Percentiles rank a stretch among this genome's conserved stretches.
phyloP scores from a whole-genome alignment of 495 filamentous ascomycete species.

The Penicillium simplicissimum region DNA sequence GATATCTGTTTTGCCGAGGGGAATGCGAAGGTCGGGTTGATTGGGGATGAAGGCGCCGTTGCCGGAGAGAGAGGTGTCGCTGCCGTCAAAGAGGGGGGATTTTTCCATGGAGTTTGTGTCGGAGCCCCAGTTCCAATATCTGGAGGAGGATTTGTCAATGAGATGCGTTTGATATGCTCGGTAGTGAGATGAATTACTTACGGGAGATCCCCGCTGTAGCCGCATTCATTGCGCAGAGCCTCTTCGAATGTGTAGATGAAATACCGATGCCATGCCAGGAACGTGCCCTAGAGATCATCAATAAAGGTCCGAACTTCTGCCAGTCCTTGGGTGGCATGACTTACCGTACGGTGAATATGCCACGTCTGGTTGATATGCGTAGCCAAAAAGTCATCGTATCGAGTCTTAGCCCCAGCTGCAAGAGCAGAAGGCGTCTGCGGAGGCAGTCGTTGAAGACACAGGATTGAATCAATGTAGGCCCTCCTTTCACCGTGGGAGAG shows the following conservation, averaged over 20 bases:
- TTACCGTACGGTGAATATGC: conserved; percentile 60
- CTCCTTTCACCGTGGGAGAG: conserved; percentile 47
- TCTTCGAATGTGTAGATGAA: conserved; percentile 65
- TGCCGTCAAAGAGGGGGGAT: conserved; percentile 67
- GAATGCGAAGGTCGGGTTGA: conserved; percentile 24
- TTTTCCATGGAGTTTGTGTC: conserved; percentile 48
- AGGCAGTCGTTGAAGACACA: conserved; percentile 59
- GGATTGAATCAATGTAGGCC: conserved; percentile 62
- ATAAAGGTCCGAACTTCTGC: background rate
- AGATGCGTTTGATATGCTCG: background rate
- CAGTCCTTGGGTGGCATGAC: background rate
- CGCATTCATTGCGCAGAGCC: conserved; percentile 68
- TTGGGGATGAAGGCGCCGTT: conserved; percentile 54
- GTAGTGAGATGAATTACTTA: conserved; percentile 2
- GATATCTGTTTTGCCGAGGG: conserved; percentile 16
- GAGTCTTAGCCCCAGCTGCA: conserved; percentile 52
- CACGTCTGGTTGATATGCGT: conserved; percentile 66
- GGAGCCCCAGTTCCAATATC: conserved; percentile 68
- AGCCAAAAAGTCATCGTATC: conserved; percentile 72
- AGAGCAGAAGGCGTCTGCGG: conserved; percentile 41
- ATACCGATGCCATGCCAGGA: conserved; percentile 72
- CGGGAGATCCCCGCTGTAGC: conserved; percentile 56
- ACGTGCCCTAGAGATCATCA: conserved; percentile 46
- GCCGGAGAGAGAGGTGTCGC: conserved; percentile 58
- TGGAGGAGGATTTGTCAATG: background rate